Base-by-base conservation (phyloP, 805 yeast species). In the Schwanniomyces polymorphus region DNA sequence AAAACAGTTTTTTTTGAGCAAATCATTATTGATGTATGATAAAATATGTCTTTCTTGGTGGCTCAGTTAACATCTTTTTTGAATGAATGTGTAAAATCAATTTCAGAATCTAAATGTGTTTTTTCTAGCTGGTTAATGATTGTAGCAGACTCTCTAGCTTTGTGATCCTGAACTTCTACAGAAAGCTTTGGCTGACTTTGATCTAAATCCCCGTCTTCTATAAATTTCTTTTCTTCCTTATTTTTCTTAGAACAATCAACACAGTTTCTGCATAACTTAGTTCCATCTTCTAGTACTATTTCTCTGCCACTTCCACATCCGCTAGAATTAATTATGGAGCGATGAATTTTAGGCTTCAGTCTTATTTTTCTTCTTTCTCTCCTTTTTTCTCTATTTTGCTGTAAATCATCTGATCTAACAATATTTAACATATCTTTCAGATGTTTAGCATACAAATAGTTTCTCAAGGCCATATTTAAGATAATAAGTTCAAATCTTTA, bases 371-470 rank as follows among this genome's bases (percentile, higher is more conserved):
- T 14, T 25, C 26, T 21, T 26, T 26, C 26, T 38, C 16, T 38
- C 12, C 28, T 25, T 38, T 38, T 25, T 21, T 16, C 26, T 25
- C 26, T 26, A 17, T 31, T 31, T 7, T 14, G 35, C 21, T 31
- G 10, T 16, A 14, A 18, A 16, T 3, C 35, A 31, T 31, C 21
- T 7, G 17, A 7, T 5, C 11, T 31, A 16, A 14, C 35, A 10
- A 47, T 5, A 11, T 50, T 45, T 41, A 50, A 43, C n/a, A 55
- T 46, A 44, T 55, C 60, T 50, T 51, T 49, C 38, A 49, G 58
- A 50, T 71, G 75, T 44, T 71, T 71, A 7, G 76, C 74, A 49
- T 71, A 71, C 41, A 71, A 49, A 50, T 71, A 71, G 50, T 71
- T 66, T 58, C 74, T 64, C 42, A 71, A 62, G n/a, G 75, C 76